Evolutionary conservation across 2,329 filamentous ascomycete genomes (phyloP), one percentile per base, ranked within the genome.

Genomic region (Pseudocercospora macadamiae): DNA sequence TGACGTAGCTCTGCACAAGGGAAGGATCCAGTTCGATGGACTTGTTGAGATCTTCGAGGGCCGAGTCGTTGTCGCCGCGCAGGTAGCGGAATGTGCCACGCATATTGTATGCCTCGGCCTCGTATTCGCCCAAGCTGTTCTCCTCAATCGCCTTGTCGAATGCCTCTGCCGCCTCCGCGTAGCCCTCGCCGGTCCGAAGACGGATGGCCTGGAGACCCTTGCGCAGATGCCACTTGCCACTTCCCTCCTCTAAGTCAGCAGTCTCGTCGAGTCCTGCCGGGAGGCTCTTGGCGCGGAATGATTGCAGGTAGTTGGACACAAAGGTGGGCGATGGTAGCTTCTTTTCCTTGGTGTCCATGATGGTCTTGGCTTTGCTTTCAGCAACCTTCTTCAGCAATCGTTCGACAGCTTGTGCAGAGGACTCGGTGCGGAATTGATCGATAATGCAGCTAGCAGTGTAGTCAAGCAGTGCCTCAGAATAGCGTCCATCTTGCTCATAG

Each of bases 391-490:
- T 97, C 64, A 99, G 83, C 64, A 99, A 80, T 63, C 93, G 83
- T 81, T 99, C 95, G 8, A 99, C 93, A 44, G 92, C 88, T 75
- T 93, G 87, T 21, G 93, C 92, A 72, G 90, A 96, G 62, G 84
- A 82, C 70, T 96, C 90, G 76, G 95, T 97, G 79, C 90, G 89
- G 83, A 99, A 99, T 63, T 90, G 90, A 75, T 99, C 95, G 74
- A 99, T 96, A 76, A 99, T 99, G 80, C 95, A 99, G 79, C 93
- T 97, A 59, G 95, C 95, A 7, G 95, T 99, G 80, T 96, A 97
- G 79, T 99, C 95, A 64, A 99, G 85, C 7, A 99, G 87, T 45
- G 95, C 93, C 74, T 97, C 93, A 75, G 92, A 95, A 81, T 89
- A 96, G 77, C 89, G 89, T 70, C 88, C 88, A 44, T 95, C 86